These are phyloP conservation scores for Schwanniomyces vanrijiae DNA, from an alignment of 805 yeast species.

Conservation along the genomic window DNA sequence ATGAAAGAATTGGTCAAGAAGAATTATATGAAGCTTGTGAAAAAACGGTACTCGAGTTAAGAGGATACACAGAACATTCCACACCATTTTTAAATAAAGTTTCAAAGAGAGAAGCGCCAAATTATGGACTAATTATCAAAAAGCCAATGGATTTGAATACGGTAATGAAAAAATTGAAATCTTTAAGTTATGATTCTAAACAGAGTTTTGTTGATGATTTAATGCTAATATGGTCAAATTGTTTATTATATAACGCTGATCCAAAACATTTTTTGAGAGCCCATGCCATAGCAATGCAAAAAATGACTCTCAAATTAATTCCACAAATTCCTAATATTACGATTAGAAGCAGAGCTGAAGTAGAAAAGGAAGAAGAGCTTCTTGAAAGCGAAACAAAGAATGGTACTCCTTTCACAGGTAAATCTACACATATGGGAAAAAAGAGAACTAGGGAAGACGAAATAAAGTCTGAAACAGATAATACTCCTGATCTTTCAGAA, in stretches of 20 bases:
- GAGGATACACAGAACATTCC: conserved; percentile 94
- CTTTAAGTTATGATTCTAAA: conserved; percentile 79
- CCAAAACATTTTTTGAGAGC: conserved; percentile 88
- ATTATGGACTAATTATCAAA: conserved; percentile 85
- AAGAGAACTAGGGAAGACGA: conserved; percentile 37
- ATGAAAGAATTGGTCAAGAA: conserved; percentile 94
- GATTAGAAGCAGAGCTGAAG: conserved; percentile 69
- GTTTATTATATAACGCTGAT: conserved; percentile 89
- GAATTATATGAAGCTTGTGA: conserved; percentile 97
- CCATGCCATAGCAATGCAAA: conserved; percentile 96
- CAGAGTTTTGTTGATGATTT: conserved; percentile 92
- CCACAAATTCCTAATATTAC: conserved; percentile 90
- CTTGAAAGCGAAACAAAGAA: conserved; percentile 20
- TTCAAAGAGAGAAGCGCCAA: conserved; percentile 97
- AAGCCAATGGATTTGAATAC: conserved; percentile 97
- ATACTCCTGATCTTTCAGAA: conserved; percentile 16
- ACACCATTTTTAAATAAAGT: conserved; percentile 94
- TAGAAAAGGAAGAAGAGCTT: conserved; percentile 61
- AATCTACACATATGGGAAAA: conserved; percentile 40
- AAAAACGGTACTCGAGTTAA: conserved; percentile 83
- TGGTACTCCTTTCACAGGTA: conserved; percentile 33
- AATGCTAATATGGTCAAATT: conserved; percentile 93
- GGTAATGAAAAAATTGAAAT: conserved; percentile 84
- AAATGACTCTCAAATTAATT: conserved; percentile 69
- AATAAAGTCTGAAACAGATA: conserved; percentile 28